A percentile compares a stretch with the other conserved stretches of the same genome.
Conservation (phyloP, 2,329 filamentous ascomycete genomes). For the Botrytis fabae region DNA sequence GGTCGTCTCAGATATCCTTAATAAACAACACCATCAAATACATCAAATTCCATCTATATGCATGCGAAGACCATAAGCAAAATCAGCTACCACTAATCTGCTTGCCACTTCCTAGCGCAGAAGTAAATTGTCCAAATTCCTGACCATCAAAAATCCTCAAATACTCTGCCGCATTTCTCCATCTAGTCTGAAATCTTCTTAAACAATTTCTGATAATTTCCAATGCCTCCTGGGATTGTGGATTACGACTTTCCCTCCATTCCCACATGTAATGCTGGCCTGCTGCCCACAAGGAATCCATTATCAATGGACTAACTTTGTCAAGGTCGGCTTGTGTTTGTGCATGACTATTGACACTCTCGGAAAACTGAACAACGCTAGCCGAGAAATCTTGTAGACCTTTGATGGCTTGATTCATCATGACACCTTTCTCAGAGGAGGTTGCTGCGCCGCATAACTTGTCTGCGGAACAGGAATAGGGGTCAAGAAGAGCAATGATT, state of each 20-base stretch:
- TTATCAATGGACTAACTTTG: conserved; percentile 42
- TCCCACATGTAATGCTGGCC: conserved; percentile 44
- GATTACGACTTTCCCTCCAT: conserved; percentile 43
- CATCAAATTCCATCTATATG: not conserved
- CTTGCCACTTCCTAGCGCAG: conserved; percentile 33
- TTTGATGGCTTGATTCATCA: conserved; percentile 42
- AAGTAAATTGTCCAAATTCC: conserved; percentile 42
- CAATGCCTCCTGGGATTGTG: conserved; percentile 37
- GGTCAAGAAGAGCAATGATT: conserved; percentile 42
- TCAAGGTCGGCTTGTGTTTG: conserved; percentile 35
- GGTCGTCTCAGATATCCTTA: not conserved
- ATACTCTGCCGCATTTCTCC: conserved; percentile 44
- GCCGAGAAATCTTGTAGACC: conserved; percentile 40
- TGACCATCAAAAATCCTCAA: conserved; percentile 42
- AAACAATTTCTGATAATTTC: conserved; percentile 40
- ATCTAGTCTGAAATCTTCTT: conserved; percentile 39
- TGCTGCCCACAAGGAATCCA: conserved; percentile 45
- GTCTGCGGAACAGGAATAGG: conserved; percentile 42
- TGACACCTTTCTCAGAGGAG: conserved; percentile 34
- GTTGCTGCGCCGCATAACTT: conserved; percentile 7
- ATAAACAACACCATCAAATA: not conserved
- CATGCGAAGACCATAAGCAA: not conserved
- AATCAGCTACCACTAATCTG: conserved; percentile 22
- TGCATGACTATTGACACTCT: conserved; percentile 34
- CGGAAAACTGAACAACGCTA: conserved; percentile 38